Evolutionary conservation across 345 rosid genomes (phyloP).

Genomic region (Eucalyptus pauciflora): DNA sequence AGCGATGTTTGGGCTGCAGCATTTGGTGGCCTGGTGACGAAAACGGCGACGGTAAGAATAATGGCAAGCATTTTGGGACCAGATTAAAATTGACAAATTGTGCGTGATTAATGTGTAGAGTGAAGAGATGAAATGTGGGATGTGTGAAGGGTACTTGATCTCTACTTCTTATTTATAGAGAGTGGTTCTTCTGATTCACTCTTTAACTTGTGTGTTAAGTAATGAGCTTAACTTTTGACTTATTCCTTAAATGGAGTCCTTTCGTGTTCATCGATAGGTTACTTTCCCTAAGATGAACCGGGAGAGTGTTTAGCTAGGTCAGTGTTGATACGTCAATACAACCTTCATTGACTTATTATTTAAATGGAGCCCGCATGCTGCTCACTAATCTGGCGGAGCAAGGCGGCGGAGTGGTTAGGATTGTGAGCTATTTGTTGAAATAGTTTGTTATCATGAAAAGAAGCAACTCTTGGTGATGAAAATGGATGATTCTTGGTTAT

Average conservation of each 20-base stretch:
- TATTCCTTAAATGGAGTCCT: not conserved
- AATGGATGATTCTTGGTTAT: no score
- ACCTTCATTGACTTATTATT: not conserved
- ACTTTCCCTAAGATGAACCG: not conserved
- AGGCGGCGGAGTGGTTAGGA: no score
- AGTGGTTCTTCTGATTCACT: not conserved
- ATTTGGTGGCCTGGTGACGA: not conserved
- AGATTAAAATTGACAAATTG: not conserved
- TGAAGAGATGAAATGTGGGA: not conserved
- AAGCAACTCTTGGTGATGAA: not conserved
- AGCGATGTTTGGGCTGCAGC: not conserved
- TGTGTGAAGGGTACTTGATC: not conserved
- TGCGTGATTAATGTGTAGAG: not conserved
- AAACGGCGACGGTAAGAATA: not conserved
- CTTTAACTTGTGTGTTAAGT: not conserved
- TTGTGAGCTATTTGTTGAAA: not conserved
- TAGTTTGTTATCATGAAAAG: no score
- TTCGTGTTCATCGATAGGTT: not conserved
- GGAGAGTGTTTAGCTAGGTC: not conserved
- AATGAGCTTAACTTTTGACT: not conserved
- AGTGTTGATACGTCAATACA: not conserved
- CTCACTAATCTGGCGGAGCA: not conserved
- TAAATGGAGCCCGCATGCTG: not conserved
- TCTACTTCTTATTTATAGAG: not conserved
- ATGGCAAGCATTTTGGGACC: not conserved